A percentile compares a stretch with the other conserved stretches of the same genome.
phyloP scores from a whole-genome alignment of 768 basidiomycete species.

The Naganishia vaughanmartiniae region DNA sequence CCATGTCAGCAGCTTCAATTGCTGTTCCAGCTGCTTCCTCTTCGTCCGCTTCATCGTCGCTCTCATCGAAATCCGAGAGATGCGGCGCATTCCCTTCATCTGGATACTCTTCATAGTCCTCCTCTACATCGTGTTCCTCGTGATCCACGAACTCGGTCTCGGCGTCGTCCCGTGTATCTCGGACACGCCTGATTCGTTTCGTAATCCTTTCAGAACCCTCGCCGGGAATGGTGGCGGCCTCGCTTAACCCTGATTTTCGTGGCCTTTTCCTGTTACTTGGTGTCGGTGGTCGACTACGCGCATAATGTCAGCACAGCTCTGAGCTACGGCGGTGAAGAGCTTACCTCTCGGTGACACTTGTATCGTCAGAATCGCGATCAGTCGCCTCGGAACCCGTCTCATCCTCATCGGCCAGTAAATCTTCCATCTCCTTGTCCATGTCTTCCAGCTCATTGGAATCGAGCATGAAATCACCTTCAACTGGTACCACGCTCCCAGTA shows the following conservation, averaged over 20 bases:
- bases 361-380: conserved; percentile 15
- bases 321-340: background rate
- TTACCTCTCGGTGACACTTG: background rate
- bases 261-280: conserved; percentile 25
- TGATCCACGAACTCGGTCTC: conserved; percentile 30
- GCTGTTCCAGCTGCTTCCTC: conserved; percentile 25
- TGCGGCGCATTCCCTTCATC: conserved; percentile 31
- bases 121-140: conserved; percentile 24
- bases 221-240: conserved; percentile 1
- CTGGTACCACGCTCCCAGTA: conserved; percentile 16
- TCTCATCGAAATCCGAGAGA: conserved; percentile 29
- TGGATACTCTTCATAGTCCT: conserved; percentile 32
- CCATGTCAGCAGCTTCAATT: conserved; percentile 13
- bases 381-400: conserved; percentile 26
- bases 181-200: conserved; percentile 20
- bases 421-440: conserved; percentile 82
- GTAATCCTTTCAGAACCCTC: conserved; percentile 13
- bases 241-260: conserved; percentile 22
- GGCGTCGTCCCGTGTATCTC: conserved; percentile 12
- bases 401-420: conserved; percentile 60
- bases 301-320: background rate
- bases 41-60: conserved; percentile 34
- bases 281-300: conserved; percentile 17
- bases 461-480: conserved; percentile 46
- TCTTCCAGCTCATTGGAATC: conserved; percentile 74